Conservation (phyloP, 371 early-diverging fungal genomes). For the Apophysomyces variabilis region DNA sequence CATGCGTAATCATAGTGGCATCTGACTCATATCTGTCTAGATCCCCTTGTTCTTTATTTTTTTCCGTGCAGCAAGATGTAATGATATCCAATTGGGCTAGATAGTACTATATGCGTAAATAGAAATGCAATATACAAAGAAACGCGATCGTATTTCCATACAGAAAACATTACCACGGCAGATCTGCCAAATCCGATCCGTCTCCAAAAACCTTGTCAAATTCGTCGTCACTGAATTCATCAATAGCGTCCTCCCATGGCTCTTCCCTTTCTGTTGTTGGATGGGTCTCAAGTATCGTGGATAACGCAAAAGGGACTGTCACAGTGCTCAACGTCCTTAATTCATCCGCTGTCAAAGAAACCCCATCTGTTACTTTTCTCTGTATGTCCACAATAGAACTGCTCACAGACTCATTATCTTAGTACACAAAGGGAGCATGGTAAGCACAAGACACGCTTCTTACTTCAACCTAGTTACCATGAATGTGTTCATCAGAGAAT, state of each 20-base stretch:
- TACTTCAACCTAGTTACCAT: not conserved
- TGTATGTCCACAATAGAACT: not conserved
- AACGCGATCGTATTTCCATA: too few species aligned
- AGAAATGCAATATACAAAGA: too few species aligned
- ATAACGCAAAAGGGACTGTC: not conserved
- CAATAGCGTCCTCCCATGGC: conserved; percentile 11
- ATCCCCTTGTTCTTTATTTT: too few species aligned
- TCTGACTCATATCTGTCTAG: too few species aligned
- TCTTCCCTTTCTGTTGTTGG: not conserved
- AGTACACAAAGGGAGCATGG: not conserved
- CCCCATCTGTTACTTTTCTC: conserved; percentile 6
- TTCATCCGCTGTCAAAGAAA: not conserved
- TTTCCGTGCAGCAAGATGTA: too few species aligned
- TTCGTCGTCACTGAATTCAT: conserved; percentile 27
- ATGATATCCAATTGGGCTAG: too few species aligned
- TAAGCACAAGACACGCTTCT: too few species aligned
- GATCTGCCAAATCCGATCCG: conserved; percentile 30
- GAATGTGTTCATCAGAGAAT: not conserved
- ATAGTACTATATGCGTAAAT: too few species aligned
- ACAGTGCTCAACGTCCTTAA: not conserved
- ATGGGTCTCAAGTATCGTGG: not conserved
- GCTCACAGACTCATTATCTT: not conserved
- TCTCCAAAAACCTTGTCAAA: conserved; percentile 44
- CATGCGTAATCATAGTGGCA: too few species aligned
- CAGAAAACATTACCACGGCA: conserved; percentile 1